Evolutionary conservation across 345 rosid species (phyloP).

Genomic region (Citrus reticulata): DNA sequence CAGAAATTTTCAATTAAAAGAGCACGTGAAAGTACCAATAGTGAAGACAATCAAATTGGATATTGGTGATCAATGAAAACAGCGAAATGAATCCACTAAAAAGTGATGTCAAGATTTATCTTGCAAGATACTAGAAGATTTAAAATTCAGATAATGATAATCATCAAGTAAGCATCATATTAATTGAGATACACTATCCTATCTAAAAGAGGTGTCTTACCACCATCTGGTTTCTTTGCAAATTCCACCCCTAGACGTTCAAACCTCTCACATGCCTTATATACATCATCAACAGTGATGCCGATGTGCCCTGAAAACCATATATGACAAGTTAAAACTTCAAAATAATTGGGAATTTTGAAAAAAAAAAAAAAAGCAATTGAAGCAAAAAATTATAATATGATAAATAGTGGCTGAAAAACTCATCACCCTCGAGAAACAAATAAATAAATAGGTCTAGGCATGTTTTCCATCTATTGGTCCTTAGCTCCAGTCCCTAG

Average conservation of each 20-base stretch:
- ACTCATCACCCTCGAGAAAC: background rate
- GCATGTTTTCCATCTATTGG: background rate
- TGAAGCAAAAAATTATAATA: background rate
- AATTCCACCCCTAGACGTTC: constrained; percentile 87
- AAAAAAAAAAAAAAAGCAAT: background rate
- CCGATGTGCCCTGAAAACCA: constrained; percentile 78
- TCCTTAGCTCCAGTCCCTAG: background rate
- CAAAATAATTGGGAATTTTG: background rate
- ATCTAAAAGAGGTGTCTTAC: constrained; percentile 26
- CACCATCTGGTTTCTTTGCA: constrained; percentile 77
- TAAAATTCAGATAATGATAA: background rate
- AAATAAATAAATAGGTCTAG: background rate
- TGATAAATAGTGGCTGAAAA: background rate
- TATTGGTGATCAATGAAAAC: background rate
- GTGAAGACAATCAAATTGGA: background rate
- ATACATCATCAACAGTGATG: constrained; percentile 83
- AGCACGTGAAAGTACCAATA: background rate
- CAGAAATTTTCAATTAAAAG: background rate
- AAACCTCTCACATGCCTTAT: constrained; percentile 95
- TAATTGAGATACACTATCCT: background rate
- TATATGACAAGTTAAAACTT: background rate
- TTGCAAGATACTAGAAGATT: background rate
- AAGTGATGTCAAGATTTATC: background rate
- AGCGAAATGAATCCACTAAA: background rate
- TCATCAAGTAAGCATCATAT: background rate